A percentile compares a stretch with the other conserved stretches of the same genome.
Conservation (phyloP, 2,329 filamentous ascomycete species). For the Talaromyces verruculosus region DNA sequence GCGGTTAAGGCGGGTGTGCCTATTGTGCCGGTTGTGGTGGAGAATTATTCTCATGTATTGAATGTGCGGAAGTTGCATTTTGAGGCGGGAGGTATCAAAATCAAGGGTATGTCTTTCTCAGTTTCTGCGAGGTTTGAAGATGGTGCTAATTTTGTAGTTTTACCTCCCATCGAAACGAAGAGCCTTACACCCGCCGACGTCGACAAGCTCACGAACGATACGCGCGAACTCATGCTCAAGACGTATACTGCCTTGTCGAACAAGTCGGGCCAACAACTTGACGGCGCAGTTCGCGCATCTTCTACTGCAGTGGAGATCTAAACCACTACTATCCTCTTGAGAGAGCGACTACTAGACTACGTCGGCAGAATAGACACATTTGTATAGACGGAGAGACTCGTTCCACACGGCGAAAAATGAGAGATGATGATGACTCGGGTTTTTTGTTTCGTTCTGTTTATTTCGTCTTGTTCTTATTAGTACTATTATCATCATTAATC, state of each 20-base stretch:
- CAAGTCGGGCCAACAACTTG: constrained; percentile 26
- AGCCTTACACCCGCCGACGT: constrained; percentile 74
- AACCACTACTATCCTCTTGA: constrained; percentile 20
- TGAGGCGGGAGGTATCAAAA: constrained; percentile 67
- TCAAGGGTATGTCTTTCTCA: constrained; percentile 61
- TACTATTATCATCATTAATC: neutral
- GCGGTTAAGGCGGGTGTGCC: constrained; percentile 92
- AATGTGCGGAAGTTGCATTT: constrained; percentile 65
- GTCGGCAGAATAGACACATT: neutral
- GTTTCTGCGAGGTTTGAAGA: constrained; percentile 9
- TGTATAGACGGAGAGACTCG: neutral
- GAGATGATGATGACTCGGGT: constrained; percentile 2
- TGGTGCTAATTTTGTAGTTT: constrained; percentile 52
- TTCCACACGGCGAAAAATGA: neutral
- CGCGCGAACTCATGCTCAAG: constrained; percentile 72
- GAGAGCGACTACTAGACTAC: neutral
- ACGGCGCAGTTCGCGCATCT: constrained; percentile 28
- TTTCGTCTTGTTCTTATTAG: neutral
- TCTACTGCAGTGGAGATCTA: constrained; percentile 40
- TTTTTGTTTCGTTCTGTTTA: neutral
- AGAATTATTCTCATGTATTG: constrained; percentile 75
- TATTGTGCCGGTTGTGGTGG: constrained; percentile 79
- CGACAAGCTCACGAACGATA: constrained; percentile 66
- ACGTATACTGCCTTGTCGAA: constrained; percentile 49
- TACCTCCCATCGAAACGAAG: constrained; percentile 76